Evolutionary conservation across 192 early-diverging fungal species (phyloP).

Genomic region (Rhizophagus clarus): DNA sequence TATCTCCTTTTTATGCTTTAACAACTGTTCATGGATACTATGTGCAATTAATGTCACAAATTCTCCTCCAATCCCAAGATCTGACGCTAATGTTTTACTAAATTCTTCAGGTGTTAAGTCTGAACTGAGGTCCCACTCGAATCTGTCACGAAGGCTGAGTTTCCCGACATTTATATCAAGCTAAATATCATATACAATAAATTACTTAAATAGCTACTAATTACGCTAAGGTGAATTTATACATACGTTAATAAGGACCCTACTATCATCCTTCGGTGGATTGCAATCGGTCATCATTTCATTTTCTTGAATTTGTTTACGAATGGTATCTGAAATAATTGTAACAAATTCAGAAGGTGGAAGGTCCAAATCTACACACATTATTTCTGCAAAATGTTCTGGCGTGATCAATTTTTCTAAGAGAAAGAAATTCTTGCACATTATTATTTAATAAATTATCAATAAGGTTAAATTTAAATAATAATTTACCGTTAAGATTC

Average conservation of each 20-base stretch:
- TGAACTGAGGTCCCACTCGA: constrained; percentile 89
- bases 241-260: constrained; percentile 55
- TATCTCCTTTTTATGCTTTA: constrained; percentile 53
- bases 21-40: constrained; percentile 76
- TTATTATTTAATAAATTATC: not conserved
- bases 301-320: constrained; percentile 63
- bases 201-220: not conserved
- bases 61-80: constrained; percentile 80
- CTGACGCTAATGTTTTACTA: constrained; percentile 62
- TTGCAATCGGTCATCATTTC: constrained; percentile 51
- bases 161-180: constrained; percentile 85
- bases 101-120: constrained; percentile 74
- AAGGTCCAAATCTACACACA: constrained; percentile 78
- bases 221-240: constrained; percentile 15
- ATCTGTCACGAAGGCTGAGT: constrained; percentile 78
- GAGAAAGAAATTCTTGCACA: not conserved
- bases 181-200: constrained; percentile 36
- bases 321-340: constrained; percentile 59
- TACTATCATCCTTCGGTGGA: constrained; percentile 44
- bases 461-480: constrained; percentile 9
- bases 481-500: constrained; percentile 78
- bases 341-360: constrained; percentile 49
- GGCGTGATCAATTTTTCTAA: constrained; percentile 75
- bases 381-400: constrained; percentile 81
- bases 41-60: constrained; percentile 77